Percentiles rank a stretch among this genome's conserved stretches.
These are phyloP conservation scores for Haematococcus sp. DNA, from an alignment of 139 green algal genomes.

Conservation along the genomic window DNA sequence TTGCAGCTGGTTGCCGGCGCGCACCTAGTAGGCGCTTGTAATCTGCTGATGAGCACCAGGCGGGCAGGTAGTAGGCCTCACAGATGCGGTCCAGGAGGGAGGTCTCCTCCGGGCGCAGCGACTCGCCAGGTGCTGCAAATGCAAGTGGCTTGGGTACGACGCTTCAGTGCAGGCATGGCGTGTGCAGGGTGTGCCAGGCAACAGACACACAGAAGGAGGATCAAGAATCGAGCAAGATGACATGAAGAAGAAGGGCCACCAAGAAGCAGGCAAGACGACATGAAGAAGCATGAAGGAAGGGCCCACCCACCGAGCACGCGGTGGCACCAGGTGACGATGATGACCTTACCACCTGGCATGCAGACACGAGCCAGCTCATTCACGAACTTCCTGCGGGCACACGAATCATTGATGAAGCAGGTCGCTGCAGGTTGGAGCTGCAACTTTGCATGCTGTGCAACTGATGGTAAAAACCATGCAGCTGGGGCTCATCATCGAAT, in stretches of 20 bases:
- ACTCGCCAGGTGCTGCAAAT: conserved; percentile 33
- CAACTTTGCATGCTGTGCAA: too few species aligned
- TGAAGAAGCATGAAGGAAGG: too few species aligned
- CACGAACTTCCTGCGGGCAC: conserved; percentile 81
- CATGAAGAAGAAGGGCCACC: too few species aligned
- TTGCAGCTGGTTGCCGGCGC: not conserved
- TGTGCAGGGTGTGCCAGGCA: not conserved
- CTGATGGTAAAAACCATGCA: too few species aligned
- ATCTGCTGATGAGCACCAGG: conserved; percentile 90
- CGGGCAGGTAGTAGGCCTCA: conserved; percentile 96
- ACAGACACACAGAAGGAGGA: not conserved
- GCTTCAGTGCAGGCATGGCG: too few species aligned
- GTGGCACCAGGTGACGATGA: conserved; percentile 93
- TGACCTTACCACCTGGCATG: conserved; percentile 76
- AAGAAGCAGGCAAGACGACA: too few species aligned
- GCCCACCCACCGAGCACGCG: conserved; percentile 36
- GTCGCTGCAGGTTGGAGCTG: too few species aligned
- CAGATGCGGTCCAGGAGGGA: conserved; percentile 89
- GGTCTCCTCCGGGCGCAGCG: conserved; percentile 52
- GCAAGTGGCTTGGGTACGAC: too few species aligned
- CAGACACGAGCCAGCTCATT: conserved; percentile 87
- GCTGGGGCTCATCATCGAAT: too few species aligned
- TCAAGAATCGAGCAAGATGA: too few species aligned
- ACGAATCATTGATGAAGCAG: too few species aligned
- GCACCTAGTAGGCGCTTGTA: conserved; percentile 78